A percentile compares a stretch with the other conserved stretches of the same genome.
Evolutionary conservation across 1,284 basidiomycete genomes (phyloP).

Genomic region (Cystobasidiaceae sp.): DNA sequence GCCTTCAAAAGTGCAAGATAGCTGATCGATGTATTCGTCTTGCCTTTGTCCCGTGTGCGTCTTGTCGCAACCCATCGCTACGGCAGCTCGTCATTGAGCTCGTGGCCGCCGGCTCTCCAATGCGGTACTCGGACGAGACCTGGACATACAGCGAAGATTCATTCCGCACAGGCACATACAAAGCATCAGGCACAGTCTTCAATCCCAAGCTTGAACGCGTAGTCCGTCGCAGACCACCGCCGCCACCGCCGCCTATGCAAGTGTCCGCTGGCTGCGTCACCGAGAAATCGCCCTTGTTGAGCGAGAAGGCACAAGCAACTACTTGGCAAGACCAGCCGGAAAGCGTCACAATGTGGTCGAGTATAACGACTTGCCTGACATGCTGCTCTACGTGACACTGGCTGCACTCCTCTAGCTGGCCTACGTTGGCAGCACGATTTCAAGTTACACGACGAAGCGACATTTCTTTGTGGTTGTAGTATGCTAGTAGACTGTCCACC

Average conservation of each 20-base stretch:
- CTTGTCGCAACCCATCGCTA: too few relatives aligned
- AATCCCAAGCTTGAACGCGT: conserved; percentile 27
- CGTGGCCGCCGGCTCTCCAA: conserved; percentile 19
- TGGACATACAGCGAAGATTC: conserved; percentile 26
- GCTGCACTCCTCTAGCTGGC: too few relatives aligned
- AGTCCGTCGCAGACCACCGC: conserved; percentile 13
- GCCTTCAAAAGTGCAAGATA: too few relatives aligned
- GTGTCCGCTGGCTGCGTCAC: not conserved
- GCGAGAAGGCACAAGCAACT: not conserved
- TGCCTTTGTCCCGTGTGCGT: not conserved
- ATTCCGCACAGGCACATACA: conserved; percentile 20
- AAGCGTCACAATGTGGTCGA: too few relatives aligned
- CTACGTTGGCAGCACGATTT: too few relatives aligned
- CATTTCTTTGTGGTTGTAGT: conserved; percentile 27
- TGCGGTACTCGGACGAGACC: conserved; percentile 16
- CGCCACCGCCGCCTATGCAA: conserved; percentile 15
- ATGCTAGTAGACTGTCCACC: conserved; percentile 1
- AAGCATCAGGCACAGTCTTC: conserved; percentile 27
- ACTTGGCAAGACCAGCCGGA: not conserved
- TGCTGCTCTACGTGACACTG: too few relatives aligned
- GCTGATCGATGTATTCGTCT: too few relatives aligned
- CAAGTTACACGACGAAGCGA: not conserved
- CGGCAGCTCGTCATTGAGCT: conserved; percentile 24
- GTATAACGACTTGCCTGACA: not conserved
- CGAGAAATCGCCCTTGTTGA: conserved; percentile 11